Conservation (phyloP, 2,329 filamentous ascomycete genomes). For the Alternaria rosae region DNA sequence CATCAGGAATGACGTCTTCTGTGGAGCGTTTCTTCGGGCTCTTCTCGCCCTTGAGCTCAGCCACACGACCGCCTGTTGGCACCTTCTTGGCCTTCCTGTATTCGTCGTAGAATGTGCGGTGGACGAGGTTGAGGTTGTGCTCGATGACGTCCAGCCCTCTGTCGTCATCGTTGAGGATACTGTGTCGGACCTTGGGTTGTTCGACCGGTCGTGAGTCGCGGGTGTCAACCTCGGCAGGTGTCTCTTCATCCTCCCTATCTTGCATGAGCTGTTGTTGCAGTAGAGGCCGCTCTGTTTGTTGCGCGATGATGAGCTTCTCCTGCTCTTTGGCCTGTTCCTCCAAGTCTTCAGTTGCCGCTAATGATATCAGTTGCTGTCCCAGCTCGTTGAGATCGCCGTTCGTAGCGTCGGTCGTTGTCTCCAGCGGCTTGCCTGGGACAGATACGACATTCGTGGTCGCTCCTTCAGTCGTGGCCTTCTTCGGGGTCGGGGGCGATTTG, state of each 20-base stretch:
- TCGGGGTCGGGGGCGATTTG: slow-evolving; percentile 24
- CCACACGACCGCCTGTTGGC: slow-evolving; percentile 56
- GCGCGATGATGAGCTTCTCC: slow-evolving; percentile 84
- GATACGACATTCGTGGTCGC: slow-evolving; percentile 24
- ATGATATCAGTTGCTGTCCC: slow-evolving; percentile 77
- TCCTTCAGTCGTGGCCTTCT: slow-evolving; percentile 22
- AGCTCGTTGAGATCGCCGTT: slow-evolving; percentile 65
- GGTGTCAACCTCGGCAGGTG: slow-evolving; percentile 49
- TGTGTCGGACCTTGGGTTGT: slow-evolving; percentile 66
- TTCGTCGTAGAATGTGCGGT: slow-evolving; percentile 80
- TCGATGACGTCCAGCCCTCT: slow-evolving; percentile 80
- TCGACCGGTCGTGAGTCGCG: slow-evolving; percentile 45
- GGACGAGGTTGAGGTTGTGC: slow-evolving; percentile 76
- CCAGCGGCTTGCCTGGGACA: slow-evolving; percentile 33
- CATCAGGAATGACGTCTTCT: slow-evolving; percentile 75
- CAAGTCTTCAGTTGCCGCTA: slow-evolving; percentile 76
- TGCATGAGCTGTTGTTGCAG: slow-evolving; percentile 91
- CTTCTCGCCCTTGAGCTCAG: slow-evolving; percentile 60
- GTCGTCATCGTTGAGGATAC: slow-evolving; percentile 87
- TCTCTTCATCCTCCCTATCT: slow-evolving; percentile 80
- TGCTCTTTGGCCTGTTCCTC: slow-evolving; percentile 84
- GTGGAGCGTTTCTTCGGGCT: slow-evolving; percentile 56
- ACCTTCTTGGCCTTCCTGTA: slow-evolving; percentile 68
- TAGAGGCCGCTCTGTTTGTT: slow-evolving; percentile 86
- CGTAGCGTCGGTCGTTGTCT: slow-evolving; percentile 25